These are phyloP conservation scores for Rhododendron williamsianum DNA, from an alignment of 148 eudicot genomes.

Conservation along the genomic window DNA sequence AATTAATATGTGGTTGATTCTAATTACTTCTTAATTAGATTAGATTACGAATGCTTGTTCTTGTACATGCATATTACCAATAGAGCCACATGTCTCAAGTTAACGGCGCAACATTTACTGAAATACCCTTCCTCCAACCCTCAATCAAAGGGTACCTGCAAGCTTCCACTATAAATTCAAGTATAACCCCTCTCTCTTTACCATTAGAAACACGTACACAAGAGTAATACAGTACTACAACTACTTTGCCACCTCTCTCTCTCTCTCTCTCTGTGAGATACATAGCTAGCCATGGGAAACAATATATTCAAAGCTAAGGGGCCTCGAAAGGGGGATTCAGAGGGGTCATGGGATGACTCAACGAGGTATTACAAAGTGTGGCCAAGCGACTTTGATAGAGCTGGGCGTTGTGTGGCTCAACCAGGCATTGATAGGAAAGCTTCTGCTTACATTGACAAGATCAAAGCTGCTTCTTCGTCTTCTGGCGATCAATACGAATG, in stretches of 20 bases:
- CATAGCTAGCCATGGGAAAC: background rate
- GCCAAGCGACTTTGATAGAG: conserved; percentile 21
- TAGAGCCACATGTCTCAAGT: background rate
- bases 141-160: background rate
- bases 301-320: background rate
- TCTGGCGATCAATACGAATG: background rate
- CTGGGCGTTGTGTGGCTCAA: conserved; percentile 18
- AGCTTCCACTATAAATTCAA: background rate
- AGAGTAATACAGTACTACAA: background rate
- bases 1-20: too few relatives aligned
- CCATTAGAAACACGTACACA: background rate
- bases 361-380: conserved; percentile 15
- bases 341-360: background rate
- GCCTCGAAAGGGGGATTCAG: background rate
- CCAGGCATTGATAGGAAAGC: conserved; percentile 29
- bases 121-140: background rate
- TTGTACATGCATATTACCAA: too few relatives aligned
- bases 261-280: background rate
- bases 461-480: background rate
- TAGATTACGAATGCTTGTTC: background rate
- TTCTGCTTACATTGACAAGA: conserved; percentile 19
- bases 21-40: too few relatives aligned
- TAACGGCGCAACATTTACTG: background rate
- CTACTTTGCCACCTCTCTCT: background rate
- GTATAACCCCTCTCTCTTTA: background rate